Evolutionary conservation across 805 yeast species (phyloP).

Genomic region (Scheffersomyces spartinae): DNA sequence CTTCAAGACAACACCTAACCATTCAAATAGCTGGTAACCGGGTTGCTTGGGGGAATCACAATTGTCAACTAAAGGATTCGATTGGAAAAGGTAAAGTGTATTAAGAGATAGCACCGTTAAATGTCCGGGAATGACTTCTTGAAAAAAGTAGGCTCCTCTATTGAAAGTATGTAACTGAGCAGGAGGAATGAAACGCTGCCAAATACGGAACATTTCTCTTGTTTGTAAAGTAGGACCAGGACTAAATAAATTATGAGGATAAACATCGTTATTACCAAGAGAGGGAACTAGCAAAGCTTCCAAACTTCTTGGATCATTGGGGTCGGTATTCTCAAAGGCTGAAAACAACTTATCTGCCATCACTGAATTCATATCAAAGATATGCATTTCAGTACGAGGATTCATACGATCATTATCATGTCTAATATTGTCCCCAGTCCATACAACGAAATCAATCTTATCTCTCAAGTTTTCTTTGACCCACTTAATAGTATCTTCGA

Average conservation of each 20-base stretch:
- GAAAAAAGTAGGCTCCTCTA: slow-evolving; percentile 63
- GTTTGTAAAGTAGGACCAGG: slow-evolving; percentile 88
- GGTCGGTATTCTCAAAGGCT: slow-evolving; percentile 39
- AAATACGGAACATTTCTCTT: slow-evolving; percentile 59
- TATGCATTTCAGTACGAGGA: slow-evolving; percentile 67
- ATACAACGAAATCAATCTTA: slow-evolving; percentile 72
- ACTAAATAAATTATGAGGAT: slow-evolving; percentile 76
- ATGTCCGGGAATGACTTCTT: slow-evolving; percentile 69
- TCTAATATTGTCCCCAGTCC: slow-evolving; percentile 87
- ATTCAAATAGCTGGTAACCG: slow-evolving; percentile 63
- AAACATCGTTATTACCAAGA: slow-evolving; percentile 80
- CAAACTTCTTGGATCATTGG: slow-evolving; percentile 32
- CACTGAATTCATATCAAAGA: slow-evolving; percentile 54
- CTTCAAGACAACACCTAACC: slow-evolving; percentile 67
- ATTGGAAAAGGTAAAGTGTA: slow-evolving; percentile 61
- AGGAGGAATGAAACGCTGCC: slow-evolving; percentile 67
- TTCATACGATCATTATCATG: slow-evolving; percentile 68
- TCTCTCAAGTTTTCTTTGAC: slow-evolving; percentile 50
- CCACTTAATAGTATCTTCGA: slow-evolving; percentile 59
- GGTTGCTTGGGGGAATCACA: slow-evolving; percentile 68
- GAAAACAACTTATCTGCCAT: slow-evolving; percentile 42
- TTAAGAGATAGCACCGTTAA: slow-evolving; percentile 73
- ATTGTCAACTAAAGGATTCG: slow-evolving; percentile 74
- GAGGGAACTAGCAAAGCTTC: slow-evolving; percentile 49
- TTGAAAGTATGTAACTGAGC: slow-evolving; percentile 67